A percentile compares a stretch with the other conserved stretches of the same genome.
Evolutionary conservation across 768 basidiomycete species (phyloP).

Genomic region (Leccinum variicolor): DNA sequence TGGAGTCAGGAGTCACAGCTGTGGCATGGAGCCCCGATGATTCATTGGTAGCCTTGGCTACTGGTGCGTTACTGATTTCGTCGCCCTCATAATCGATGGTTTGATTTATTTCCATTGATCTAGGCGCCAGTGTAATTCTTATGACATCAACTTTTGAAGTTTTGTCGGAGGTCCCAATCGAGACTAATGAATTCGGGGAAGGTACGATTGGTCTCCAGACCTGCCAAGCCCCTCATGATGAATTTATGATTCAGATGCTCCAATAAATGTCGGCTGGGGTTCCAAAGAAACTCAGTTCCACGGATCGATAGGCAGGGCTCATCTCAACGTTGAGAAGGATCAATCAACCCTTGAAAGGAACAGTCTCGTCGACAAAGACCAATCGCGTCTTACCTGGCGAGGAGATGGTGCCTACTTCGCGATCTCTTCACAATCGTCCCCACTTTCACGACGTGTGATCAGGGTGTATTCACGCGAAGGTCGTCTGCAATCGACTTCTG

Average conservation of each 20-base stretch:
- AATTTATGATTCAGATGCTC: constrained; percentile 54
- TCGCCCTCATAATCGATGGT: not conserved
- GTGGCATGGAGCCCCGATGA: constrained; percentile 94
- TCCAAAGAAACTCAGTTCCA: constrained; percentile 97
- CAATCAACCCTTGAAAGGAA: constrained; percentile 39
- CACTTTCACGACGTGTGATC: constrained; percentile 21
- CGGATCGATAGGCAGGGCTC: constrained; percentile 84
- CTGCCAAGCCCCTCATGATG: constrained; percentile 2
- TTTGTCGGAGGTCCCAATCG: constrained; percentile 72
- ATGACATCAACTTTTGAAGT: constrained; percentile 91
- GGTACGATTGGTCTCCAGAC: constrained; percentile 39
- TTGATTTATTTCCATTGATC: constrained; percentile 31
- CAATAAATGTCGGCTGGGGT: constrained; percentile 98
- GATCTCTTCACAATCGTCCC: constrained; percentile 67
- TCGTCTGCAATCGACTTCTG: constrained; percentile 78
- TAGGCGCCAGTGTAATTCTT: constrained; percentile 75
- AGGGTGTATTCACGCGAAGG: constrained; percentile 44
- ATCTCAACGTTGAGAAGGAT: constrained; percentile 51
- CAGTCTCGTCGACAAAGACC: constrained; percentile 67
- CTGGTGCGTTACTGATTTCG: constrained; percentile 45
- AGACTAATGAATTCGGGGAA: constrained; percentile 81
- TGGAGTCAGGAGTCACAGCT: constrained; percentile 79
- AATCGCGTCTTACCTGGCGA: constrained; percentile 85
- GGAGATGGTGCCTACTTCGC: constrained; percentile 91
- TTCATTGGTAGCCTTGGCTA: constrained; percentile 75